Base-by-base conservation (phyloP, 2,329 filamentous ascomycete genomes). In the Thelonectria olida region DNA sequence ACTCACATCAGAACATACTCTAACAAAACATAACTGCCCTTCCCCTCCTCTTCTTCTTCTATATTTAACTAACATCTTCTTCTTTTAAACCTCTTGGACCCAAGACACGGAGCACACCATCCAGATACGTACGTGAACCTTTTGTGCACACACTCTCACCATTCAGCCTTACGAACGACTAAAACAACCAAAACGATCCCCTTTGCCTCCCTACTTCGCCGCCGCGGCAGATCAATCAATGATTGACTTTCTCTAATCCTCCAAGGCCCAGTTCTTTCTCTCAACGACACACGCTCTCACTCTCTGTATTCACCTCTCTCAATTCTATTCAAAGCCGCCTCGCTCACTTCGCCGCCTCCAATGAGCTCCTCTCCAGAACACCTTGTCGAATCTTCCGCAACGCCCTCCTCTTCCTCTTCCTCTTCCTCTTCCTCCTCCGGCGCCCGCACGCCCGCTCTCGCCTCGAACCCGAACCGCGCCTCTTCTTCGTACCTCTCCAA, bases 401-500 rank as follows among this genome's bases (percentile, higher is more conserved):
- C 20, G 12, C 45, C 51, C 52, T 50, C 67, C 47, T 64, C 67
- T 49, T 63, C 56, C 47, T 64, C 67, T 49, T 63, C 56, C 7
- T 58, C 55, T 2, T 47, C 55, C 13, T 57, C 68, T 47, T 66
- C 67, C 36, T 65, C 69, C 12, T 71, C 70, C 36, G 70, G 70
- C 54, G 62, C 63, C 42, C 64, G 60, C 45, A 72, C 70, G n/a
- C 69, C 70, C 27, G 45, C 55, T 34, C 20, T 60, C 17, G 19
- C 54, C 15, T 31, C 62, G 10, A 66, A 61, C 61, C 39, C 61
- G 31, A 65, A 70, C 51, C 68, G 66, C 49, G 68, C 68, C 17
- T 72, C 70, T 38, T 66, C 66, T 12, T 68, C 66, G 42, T 74
- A 73, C 54, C 61, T 75, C 36, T 62, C 70, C 61, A 78, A 61